Percentiles rank a stretch among this genome's conserved stretches.
These are phyloP conservation scores for Fraxinus greggii DNA, from an alignment of 305 asterid species.

Conservation along the genomic window DNA sequence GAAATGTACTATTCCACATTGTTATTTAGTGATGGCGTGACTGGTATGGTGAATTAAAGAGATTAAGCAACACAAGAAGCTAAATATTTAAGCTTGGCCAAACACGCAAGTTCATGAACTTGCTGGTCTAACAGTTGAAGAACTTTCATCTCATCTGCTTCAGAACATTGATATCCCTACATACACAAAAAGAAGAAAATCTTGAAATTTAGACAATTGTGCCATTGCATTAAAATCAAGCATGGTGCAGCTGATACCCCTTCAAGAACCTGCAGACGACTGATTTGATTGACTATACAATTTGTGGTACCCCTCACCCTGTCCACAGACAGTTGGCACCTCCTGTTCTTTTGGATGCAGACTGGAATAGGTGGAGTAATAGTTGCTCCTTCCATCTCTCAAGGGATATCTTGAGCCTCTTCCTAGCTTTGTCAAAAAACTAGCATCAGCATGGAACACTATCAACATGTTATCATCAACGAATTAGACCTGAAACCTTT, in stretches of 20 bases:
- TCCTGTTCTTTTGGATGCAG: conserved; percentile 6
- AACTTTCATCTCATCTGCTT: background rate
- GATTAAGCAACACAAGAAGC: too few species aligned
- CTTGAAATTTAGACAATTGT: conserved; percentile 45
- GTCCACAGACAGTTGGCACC: background rate
- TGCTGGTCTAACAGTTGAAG: background rate
- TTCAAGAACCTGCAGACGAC: conserved; percentile 70
- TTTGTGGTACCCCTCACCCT: background rate
- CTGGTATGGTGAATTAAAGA: background rate
- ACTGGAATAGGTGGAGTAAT: background rate
- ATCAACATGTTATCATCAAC: background rate
- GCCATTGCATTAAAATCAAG: conserved; percentile 80
- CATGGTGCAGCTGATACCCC: conserved; percentile 30
- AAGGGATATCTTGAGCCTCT: background rate
- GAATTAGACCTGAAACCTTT: background rate
- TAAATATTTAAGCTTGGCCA: too few species aligned
- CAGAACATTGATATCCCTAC: too few species aligned
- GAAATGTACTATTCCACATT: background rate
- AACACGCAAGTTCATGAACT: too few species aligned
- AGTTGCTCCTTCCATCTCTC: background rate
- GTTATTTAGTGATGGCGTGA: background rate
- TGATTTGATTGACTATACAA: conserved; percentile 28
- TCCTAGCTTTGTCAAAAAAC: conserved; percentile 4
- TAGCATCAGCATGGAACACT: background rate
- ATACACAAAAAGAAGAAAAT: background rate